Evolutionary conservation across 1,284 basidiomycete genomes (phyloP).

Genomic region (Irpex sp.): DNA sequence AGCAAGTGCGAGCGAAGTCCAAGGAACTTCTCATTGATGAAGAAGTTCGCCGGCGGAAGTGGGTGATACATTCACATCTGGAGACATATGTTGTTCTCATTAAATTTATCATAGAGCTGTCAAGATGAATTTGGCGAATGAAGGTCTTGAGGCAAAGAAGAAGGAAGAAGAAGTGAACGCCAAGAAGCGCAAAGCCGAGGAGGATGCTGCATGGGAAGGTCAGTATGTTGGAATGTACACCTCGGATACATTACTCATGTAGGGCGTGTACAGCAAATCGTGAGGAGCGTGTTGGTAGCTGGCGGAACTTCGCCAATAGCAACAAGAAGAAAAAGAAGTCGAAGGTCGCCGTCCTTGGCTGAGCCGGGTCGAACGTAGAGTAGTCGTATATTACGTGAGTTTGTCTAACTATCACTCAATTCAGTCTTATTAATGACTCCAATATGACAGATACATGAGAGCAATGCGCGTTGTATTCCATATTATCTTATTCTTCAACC

Average conservation of each 20-base stretch:
- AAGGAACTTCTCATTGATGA: slow-evolving; percentile 81
- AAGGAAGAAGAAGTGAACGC: slow-evolving; percentile 76
- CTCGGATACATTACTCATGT: background rate
- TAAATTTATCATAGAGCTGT: slow-evolving; percentile 50
- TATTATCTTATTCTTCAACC: background rate
- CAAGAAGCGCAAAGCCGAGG: slow-evolving; percentile 78
- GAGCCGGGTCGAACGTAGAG: slow-evolving; percentile 11
- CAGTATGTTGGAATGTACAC: slow-evolving; percentile 27
- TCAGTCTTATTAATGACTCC: background rate
- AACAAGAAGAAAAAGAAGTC: slow-evolving; percentile 73
- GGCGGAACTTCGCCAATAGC: slow-evolving; percentile 60
- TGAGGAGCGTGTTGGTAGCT: slow-evolving; percentile 79
- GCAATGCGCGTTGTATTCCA: background rate
- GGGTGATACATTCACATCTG: slow-evolving; percentile 23
- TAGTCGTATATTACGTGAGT: background rate
- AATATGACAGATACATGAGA: background rate
- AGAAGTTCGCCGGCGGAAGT: slow-evolving; percentile 77
- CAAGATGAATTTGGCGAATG: slow-evolving; percentile 84
- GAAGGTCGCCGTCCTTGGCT: slow-evolving; percentile 67
- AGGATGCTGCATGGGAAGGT: slow-evolving; percentile 80
- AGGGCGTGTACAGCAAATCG: slow-evolving; percentile 51
- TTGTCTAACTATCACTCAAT: background rate
- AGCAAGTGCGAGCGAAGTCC: slow-evolving; percentile 59
- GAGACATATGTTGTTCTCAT: slow-evolving; percentile 1
- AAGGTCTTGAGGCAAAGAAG: slow-evolving; percentile 78